Base-by-base conservation (phyloP, 345 rosid species). In the Acer yangbiense region DNA sequence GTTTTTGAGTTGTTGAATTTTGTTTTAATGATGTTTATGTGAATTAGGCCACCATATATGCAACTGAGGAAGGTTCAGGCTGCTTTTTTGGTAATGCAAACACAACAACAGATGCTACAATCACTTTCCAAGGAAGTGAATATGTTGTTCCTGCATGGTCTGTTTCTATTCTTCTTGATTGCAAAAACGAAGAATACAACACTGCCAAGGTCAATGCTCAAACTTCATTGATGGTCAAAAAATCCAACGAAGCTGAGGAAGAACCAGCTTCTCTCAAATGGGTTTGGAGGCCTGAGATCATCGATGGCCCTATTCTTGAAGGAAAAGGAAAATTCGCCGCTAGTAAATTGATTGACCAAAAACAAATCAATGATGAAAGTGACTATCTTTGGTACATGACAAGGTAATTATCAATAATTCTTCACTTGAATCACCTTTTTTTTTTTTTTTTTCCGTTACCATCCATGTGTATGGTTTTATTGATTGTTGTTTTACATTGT, bases 381-480 rank as follows among this genome's bases (percentile, higher is more conserved):
- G 98, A 91, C 78, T 90, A 93, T 77, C 75, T 93, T 60, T 92
- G 97, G 94, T 85, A 87, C 43, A 84, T 91, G 90, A 89, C 96
- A 39, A 87, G 87, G 93, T 91, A 89, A 71, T 35, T 35, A 35
- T 35, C 1, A 29, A 2, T 35, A 32, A 20, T 13, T 55, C 21
- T 6, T 43, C 46, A 43, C 46, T 43, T 43, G 46, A 35, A 35
- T 35, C 39, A 35, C 6, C 0, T 35, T 35, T 35, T 35, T 35
- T 35, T 4, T 35, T 35, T 35, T 35, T 35, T 35, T 4, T 35
- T 4, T 35, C 0, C 9, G 6, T 25, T 25, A 35, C 39, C 39
- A 35, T 35, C 3, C 1, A 35, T 35, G 6, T 35, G 39, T 35
- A 3, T 35, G 6, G 39, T 35, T 35, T 35, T 43, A 43, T 8